A percentile compares a stretch with the other conserved stretches of the same genome.
Evolutionary conservation across 257 asterid species (phyloP).

Genomic region (Coffea canephora): DNA sequence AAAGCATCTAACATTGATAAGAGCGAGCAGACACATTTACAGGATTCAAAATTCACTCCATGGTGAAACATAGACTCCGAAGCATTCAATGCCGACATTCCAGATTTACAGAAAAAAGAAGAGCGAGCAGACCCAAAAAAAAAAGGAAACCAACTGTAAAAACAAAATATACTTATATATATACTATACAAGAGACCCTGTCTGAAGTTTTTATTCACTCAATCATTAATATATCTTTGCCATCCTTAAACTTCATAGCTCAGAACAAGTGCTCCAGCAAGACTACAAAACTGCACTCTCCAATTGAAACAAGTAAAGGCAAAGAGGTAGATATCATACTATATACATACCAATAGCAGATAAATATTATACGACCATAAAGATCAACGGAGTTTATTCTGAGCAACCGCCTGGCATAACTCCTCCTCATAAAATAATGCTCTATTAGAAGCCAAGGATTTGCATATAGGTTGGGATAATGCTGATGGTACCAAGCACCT

Average conservation of each 20-base stretch:
- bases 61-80: not conserved
- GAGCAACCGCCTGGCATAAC: constrained; percentile 95
- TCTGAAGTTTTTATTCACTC: constrained; percentile 23
- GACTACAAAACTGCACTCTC: constrained; percentile 34
- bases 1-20: not conserved
- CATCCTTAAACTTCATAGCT: constrained; percentile 17
- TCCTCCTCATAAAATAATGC: constrained; percentile 89
- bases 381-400: constrained; percentile 80
- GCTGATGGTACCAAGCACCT: constrained; percentile 71
- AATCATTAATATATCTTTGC: constrained; percentile 15
- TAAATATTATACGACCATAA: not conserved
- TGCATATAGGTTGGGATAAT: constrained; percentile 64
- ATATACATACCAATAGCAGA: constrained; percentile 31
- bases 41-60: not conserved
- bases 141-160: not conserved
- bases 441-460: constrained; percentile 77
- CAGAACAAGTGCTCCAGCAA: constrained; percentile 23
- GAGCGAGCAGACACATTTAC: not conserved
- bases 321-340: constrained; percentile 14
- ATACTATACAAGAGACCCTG: constrained; percentile 18
- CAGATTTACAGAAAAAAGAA: not conserved
- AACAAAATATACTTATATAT: constrained; percentile 5
- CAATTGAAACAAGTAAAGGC: constrained; percentile 13
- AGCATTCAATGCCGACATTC: not conserved
- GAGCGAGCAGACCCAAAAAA: not conserved